Conservation (phyloP, 805 yeast genomes). For the Sungouiozyma ichnusensis region DNA sequence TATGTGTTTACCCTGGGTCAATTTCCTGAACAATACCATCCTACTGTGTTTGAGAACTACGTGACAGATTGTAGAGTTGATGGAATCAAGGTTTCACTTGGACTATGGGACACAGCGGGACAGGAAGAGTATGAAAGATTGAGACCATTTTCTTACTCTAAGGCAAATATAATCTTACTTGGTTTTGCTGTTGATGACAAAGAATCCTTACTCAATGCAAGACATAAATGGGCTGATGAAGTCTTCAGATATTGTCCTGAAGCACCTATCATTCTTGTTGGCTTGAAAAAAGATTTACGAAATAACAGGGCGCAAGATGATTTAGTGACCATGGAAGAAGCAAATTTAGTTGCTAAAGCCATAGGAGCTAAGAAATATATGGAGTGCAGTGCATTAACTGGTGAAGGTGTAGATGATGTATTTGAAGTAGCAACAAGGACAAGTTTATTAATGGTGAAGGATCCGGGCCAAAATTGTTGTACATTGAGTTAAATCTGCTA, state of each 20-base stretch:
- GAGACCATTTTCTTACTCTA: slow-evolving; percentile 78
- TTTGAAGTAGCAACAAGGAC: slow-evolving; percentile 87
- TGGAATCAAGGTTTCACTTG: slow-evolving; percentile 80
- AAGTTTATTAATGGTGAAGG: slow-evolving; percentile 49
- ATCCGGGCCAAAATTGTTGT: slow-evolving; percentile 32
- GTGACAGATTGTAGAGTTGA: slow-evolving; percentile 91
- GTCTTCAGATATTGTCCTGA: slow-evolving; percentile 71
- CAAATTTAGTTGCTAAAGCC: slow-evolving; percentile 57
- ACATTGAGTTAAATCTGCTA: slow-evolving; percentile 17
- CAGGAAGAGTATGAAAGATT: slow-evolving; percentile 90
- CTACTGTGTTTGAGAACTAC: slow-evolving; percentile 90
- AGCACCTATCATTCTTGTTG: slow-evolving; percentile 70
- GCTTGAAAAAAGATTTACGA: slow-evolving; percentile 75
- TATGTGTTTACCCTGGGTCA: slow-evolving; percentile 88
- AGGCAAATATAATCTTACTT: slow-evolving; percentile 75
- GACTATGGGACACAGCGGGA: slow-evolving; percentile 95
- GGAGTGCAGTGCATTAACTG: slow-evolving; percentile 86
- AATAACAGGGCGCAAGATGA: slow-evolving; percentile 1
- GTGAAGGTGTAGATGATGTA: slow-evolving; percentile 90
- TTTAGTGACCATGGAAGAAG: slow-evolving; percentile 35
- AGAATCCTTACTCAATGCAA: slow-evolving; percentile 75
- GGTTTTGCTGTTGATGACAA: slow-evolving; percentile 81
- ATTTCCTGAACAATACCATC: slow-evolving; percentile 86
- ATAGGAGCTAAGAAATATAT: slow-evolving; percentile 78
- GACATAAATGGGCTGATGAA: slow-evolving; percentile 80